Conservation (phyloP, 2,329 filamentous ascomycete species). For the Paecilomyces dactylethromorphus region DNA sequence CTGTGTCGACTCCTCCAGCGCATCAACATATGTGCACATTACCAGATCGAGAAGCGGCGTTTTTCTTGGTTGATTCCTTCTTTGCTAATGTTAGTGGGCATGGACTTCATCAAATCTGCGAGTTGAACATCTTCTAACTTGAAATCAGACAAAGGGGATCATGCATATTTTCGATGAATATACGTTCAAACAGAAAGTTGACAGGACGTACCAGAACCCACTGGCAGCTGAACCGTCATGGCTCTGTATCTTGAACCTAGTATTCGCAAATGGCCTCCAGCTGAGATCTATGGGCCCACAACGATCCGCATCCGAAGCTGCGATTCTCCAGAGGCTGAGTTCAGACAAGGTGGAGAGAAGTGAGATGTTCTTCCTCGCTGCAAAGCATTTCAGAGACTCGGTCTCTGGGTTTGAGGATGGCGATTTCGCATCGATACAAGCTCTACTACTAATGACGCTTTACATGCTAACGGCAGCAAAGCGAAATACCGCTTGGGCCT, state of each 20-base stretch:
- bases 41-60: conserved; percentile 49
- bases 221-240: conserved; percentile 44
- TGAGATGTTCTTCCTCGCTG: conserved; percentile 58
- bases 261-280: conserved; percentile 57
- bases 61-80: conserved; percentile 52
- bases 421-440: conserved; percentile 60
- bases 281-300: conserved; percentile 17
- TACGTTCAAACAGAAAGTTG: conserved; percentile 44
- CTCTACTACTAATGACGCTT: conserved; percentile 56
- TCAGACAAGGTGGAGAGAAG: conserved; percentile 46
- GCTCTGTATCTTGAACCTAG: conserved; percentile 55
- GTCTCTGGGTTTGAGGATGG: conserved; percentile 52
- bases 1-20: conserved; percentile 35
- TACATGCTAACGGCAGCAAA: conserved; percentile 58
- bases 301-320: conserved; percentile 33
- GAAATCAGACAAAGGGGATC: conserved; percentile 50
- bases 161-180: conserved; percentile 54
- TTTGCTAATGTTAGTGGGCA: conserved; percentile 50
- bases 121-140: conserved; percentile 36
- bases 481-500: conserved; percentile 57
- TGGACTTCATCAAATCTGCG: not conserved
- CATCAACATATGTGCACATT: conserved; percentile 47
- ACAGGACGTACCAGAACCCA: conserved; percentile 50
- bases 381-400: conserved; percentile 47
- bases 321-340: conserved; percentile 47